Base-by-base conservation (phyloP, 441 rosid genomes). In the Capsella rubella region DNA sequence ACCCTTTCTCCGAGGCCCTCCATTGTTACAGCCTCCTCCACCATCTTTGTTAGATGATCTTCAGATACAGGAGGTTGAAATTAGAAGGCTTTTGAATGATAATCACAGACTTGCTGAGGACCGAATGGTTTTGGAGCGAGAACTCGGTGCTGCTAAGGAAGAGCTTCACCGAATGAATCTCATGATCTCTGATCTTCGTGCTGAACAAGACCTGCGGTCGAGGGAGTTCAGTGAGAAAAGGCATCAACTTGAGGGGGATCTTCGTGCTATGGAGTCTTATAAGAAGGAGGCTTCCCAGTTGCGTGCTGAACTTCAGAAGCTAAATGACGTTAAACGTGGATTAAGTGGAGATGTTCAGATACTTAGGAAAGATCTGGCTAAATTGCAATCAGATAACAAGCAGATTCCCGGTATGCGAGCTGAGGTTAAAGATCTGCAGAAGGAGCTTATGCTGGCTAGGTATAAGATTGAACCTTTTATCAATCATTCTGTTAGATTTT, bases 361-460 rank as follows among this genome's bases (percentile, higher is more conserved):
- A 35, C 75, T 93, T 53, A 87, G 89, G 67, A 84, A 91, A 77
- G 99, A 93, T 47, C 34, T 89, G 64, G 70, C 81, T 34, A 86
- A 89, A 53, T 79, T 85, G 82, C 92, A 91, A 61, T 80, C 86
- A n/a, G 97, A 96, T 42, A 93, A 90, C 79, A 83, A 90, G 75
- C 93, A 93, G 79, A 87, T 91, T 80, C 89, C 93, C 9, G 78
- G 59, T 40, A 73, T 93, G 57, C 84, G 84, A 79, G 88, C 86
- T 8, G 95, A 93, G 76, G 71, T 90, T 71, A 93, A 96, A 27
- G 87, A 89, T 65, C 60, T 93, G 73, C 97, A 83, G 78, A 92
- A 91, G 86, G 98, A 96, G 77, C 90, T 96, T 73, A 82, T 90
- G 97, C 99, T 76, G 79, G 84, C 95, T 54, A 91, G 98, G 99